Base-by-base conservation (phyloP, 352 stramenopile species). In the Stephanocyclus meneghinianus region DNA sequence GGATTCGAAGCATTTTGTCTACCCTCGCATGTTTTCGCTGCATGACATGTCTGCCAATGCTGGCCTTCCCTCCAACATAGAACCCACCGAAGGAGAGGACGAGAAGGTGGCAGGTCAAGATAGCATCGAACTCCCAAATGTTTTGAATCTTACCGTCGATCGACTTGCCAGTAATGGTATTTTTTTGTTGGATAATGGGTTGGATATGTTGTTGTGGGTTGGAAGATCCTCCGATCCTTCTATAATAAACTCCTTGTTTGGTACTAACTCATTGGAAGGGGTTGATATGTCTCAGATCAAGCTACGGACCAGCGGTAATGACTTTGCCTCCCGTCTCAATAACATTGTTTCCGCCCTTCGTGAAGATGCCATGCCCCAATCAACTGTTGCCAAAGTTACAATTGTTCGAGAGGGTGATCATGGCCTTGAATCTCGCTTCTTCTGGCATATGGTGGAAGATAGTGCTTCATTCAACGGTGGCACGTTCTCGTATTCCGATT, bases 391-490 rank as follows among this genome's bases (percentile, higher is more conserved):
- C 76, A 95, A 83, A 86, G 93, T 91, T 87, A 91, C 57, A 90
- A 92, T 92, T 85, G 91, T 99, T 81, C 92, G 95, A 66, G 96
- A 99, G 80, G 96, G 95, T 48, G 96, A 99, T 85, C 90, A 91
- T 37, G 89, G 91, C 21, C 67, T 91, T 32, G 96, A 99, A 84
- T 92, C 92, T 66, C 94, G 95, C 44, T 99, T 98, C 88, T 94
- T 93, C 69, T 99, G 95, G 95, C 96, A 98, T 78, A 91, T 99
- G 56, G 95, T 99, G 53, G 97, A 99, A 91, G 97, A 99, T 89
- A 93, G 96, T 67, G 97, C 97, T 61, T 97, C 94, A 60, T 99
- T 99, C 91, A 92, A 92, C 42, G 97, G 97, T 32, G 97, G 97
- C 32, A 97, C 96, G 42, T 98, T 97, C 84, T 98, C 95, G 67